A percentile compares a stretch with the other conserved stretches of the same genome.
Conservation (phyloP, 2,329 filamentous ascomycete species). For the Penicillium hordei region DNA sequence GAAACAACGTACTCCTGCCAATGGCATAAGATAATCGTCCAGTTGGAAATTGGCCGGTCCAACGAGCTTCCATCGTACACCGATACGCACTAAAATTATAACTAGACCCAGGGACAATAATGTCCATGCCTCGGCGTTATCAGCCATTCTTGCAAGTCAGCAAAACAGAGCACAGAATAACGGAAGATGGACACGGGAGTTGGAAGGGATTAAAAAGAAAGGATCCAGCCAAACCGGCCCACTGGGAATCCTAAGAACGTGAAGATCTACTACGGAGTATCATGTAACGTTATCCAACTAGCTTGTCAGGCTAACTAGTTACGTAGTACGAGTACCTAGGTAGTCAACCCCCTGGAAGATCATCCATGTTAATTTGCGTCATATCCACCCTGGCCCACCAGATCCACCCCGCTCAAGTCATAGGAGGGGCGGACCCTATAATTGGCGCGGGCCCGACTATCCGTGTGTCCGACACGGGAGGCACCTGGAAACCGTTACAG, state of each 20-base stretch:
- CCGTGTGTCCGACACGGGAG: neutral
- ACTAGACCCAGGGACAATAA: slow-evolving; percentile 40
- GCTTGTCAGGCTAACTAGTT: neutral
- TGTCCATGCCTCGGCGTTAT: slow-evolving; percentile 44
- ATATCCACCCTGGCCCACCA: neutral
- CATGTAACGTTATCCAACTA: neutral
- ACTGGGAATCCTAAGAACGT: neutral
- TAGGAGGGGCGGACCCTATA: neutral
- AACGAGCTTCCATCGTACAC: slow-evolving; percentile 22
- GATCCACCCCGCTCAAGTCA: neutral
- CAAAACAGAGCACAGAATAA: neutral
- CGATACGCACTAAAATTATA: slow-evolving; percentile 13
- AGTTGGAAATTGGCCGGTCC: slow-evolving; percentile 18
- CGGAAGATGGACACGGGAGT: neutral
- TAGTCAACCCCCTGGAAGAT: neutral
- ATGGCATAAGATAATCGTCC: slow-evolving; percentile 24
- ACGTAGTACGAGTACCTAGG: neutral
- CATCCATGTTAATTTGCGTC: neutral
- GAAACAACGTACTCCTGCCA: slow-evolving; percentile 17
- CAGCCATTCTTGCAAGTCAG: slow-evolving; percentile 8
- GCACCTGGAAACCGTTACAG: neutral
- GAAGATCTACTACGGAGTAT: neutral
- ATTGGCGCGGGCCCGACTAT: neutral
- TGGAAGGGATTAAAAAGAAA: neutral
- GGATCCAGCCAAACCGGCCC: neutral